Percentiles rank a stretch among this genome's conserved stretches.
Evolutionary conservation across 2,329 filamentous ascomycete species (phyloP).

Genomic region (Colletotrichum scovillei): DNA sequence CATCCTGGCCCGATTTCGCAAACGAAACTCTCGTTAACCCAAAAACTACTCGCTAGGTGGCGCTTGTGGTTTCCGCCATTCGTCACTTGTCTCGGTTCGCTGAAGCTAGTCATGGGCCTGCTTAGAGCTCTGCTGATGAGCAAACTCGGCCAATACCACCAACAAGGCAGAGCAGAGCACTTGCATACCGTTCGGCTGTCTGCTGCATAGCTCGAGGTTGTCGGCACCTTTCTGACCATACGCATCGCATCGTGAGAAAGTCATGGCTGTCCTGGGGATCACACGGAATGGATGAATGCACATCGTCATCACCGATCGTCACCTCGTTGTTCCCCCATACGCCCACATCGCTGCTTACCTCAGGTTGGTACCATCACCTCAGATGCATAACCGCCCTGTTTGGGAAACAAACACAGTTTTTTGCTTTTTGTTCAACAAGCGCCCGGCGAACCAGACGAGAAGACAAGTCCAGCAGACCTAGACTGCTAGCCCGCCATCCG

Average conservation of each 20-base stretch:
- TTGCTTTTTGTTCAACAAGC: conserved; percentile 5
- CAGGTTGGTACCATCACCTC: background rate
- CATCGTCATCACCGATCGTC: conserved; percentile 1
- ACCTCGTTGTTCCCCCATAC: background rate
- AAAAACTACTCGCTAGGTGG: background rate
- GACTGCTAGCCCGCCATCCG: background rate
- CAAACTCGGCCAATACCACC: conserved; percentile 12
- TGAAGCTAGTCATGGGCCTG: conserved; percentile 6
- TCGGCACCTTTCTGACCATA: background rate
- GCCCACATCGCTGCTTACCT: background rate
- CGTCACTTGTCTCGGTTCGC: conserved; percentile 27
- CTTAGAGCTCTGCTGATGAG: conserved; percentile 18
- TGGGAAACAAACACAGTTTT: background rate
- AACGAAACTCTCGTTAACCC: background rate
- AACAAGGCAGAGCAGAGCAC: background rate
- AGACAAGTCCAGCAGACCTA: background rate
- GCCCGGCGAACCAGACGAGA: background rate
- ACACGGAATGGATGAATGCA: background rate
- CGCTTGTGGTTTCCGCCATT: conserved; percentile 10
- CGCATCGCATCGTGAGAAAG: background rate
- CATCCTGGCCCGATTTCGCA: conserved; percentile 4
- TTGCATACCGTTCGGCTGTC: background rate
- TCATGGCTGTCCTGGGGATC: background rate
- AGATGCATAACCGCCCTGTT: background rate
- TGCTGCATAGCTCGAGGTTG: background rate